Conservation (phyloP, 306 rosid species). For the Prunus davidiana region DNA sequence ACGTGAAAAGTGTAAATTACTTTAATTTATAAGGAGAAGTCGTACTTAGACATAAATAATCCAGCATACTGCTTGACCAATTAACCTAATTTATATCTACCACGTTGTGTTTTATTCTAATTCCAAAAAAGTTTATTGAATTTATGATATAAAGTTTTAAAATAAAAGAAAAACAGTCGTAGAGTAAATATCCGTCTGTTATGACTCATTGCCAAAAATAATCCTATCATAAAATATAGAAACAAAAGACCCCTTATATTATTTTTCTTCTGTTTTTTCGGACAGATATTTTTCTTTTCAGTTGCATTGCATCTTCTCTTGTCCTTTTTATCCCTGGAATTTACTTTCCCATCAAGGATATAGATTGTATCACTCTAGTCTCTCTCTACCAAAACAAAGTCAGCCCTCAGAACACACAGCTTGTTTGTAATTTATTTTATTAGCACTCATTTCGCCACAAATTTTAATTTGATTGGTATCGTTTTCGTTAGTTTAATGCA, state of each 20-base stretch:
- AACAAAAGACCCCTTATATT: no score
- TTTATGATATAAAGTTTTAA: background rate
- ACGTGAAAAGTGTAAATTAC: no score
- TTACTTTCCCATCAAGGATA: background rate
- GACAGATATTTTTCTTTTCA: background rate
- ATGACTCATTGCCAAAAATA: background rate
- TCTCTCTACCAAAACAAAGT: slow-evolving; percentile 4
- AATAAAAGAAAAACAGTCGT: background rate
- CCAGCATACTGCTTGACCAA: no score
- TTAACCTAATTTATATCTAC: no score
- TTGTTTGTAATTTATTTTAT: background rate
- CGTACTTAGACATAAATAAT: no score
- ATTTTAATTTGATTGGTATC: background rate
- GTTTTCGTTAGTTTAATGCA: background rate
- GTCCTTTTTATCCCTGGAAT: background rate
- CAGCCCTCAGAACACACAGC: slow-evolving; percentile 11
- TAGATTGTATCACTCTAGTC: background rate
- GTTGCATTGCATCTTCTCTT: background rate
- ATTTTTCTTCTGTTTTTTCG: background rate
- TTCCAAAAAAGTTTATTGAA: no score
- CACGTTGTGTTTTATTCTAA: no score
- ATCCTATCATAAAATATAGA: no score
- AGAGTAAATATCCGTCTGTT: background rate
- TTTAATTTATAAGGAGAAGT: no score
- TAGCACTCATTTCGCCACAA: background rate